Percentiles rank a stretch among this genome's conserved stretches.
Evolutionary conservation across 1,139 yeast genomes (phyloP).

Genomic region (Hemisphaericaspora subhashii): DNA sequence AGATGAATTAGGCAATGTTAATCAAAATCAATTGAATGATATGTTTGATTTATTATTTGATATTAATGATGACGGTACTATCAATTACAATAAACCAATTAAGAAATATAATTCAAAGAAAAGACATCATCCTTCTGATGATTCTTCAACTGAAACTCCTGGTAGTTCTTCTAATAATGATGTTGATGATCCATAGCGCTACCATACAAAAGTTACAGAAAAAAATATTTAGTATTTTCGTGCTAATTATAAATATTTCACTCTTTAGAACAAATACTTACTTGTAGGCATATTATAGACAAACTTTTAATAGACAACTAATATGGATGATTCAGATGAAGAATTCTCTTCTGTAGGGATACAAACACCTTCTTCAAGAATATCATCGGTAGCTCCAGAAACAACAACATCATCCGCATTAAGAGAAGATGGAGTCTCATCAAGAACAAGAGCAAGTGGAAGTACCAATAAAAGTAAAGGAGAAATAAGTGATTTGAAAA

Average conservation of each 20-base stretch:
- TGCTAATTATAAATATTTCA: too few species aligned
- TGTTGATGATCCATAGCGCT: too few species aligned
- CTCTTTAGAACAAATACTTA: too few species aligned
- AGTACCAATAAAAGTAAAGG: conserved; percentile 15
- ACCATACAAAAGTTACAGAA: too few species aligned
- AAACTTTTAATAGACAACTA: not conserved
- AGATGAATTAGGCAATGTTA: conserved; percentile 15
- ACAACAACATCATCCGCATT: conserved; percentile 1
- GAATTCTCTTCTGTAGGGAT: conserved; percentile 30
- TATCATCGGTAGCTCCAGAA: conserved; percentile 20
- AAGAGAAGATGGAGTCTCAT: conserved; percentile 23
- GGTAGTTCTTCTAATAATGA: too few species aligned
- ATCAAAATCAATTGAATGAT: conserved; percentile 22
- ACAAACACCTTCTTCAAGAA: conserved; percentile 16
- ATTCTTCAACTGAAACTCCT: too few species aligned
- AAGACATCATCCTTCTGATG: conserved; percentile 6
- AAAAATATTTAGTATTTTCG: too few species aligned
- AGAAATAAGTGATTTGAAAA: conserved; percentile 42
- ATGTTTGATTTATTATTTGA: conserved; percentile 34
- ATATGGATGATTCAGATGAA: conserved; percentile 40
- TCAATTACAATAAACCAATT: conserved; percentile 25
- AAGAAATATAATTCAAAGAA: conserved; percentile 22
- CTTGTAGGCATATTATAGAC: too few species aligned
- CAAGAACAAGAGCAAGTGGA: conserved; percentile 27
- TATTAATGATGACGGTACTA: conserved; percentile 24